A percentile compares a stretch with the other conserved stretches of the same genome.
Evolutionary conservation across 2,329 filamentous ascomycete genomes (phyloP).

Genomic region (Aspergillus pseudoviridinutans): DNA sequence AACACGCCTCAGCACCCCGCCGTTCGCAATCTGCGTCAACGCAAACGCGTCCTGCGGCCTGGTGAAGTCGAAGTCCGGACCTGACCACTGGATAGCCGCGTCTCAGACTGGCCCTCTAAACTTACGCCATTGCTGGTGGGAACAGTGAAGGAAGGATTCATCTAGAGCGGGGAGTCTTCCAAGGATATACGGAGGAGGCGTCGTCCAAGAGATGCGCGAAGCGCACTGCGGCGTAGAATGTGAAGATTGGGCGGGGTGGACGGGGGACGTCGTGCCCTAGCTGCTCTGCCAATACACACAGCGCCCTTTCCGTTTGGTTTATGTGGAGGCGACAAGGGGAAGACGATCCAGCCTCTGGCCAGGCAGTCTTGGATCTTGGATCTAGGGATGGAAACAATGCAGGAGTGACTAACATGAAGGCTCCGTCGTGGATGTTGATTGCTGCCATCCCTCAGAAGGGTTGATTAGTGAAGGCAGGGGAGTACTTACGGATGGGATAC

Average conservation of each 20-base stretch:
- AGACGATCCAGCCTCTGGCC: constrained; percentile 36
- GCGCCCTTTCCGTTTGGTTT: too few relatives aligned
- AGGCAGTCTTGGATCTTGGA: constrained; percentile 39
- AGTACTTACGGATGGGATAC: constrained; percentile 21
- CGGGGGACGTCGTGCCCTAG: constrained; percentile 23
- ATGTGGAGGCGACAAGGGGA: constrained; percentile 21
- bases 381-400: constrained; percentile 32
- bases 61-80: constrained; percentile 22
- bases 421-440: constrained; percentile 38
- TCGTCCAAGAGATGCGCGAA: constrained; percentile 38
- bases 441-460: constrained; percentile 20
- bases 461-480: background rate
- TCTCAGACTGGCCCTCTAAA: constrained; percentile 36
- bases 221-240: constrained; percentile 41
- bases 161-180: constrained; percentile 24
- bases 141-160: constrained; percentile 29
- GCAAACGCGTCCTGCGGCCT: constrained; percentile 37
- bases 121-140: constrained; percentile 40
- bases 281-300: too few relatives aligned
- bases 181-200: constrained; percentile 27
- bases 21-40: constrained; percentile 40
- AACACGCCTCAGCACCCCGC: constrained; percentile 33
- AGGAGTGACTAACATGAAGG: constrained; percentile 31
- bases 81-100: constrained; percentile 21
- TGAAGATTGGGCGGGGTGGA: constrained; percentile 37